Evolutionary conservation across 2,329 filamentous ascomycete genomes (phyloP), one percentile per base, ranked within the genome.

Genomic region (Calonectria pseudoreteaudii): DNA sequence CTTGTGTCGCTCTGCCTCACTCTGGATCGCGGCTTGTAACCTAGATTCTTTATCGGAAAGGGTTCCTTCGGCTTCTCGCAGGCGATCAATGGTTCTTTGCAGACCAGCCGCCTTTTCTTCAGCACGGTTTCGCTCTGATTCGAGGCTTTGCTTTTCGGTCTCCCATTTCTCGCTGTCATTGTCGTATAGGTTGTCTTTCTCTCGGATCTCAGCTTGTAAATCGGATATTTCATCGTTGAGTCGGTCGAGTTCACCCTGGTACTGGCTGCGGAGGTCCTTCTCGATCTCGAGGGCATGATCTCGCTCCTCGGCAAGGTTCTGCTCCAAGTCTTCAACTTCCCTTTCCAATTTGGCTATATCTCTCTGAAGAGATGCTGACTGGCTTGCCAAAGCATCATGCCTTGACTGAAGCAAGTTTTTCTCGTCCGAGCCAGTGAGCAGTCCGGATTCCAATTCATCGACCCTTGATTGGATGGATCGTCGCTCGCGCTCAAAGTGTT

Each of bases 131-230:
- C 91, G 91, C 78, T 94, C 92, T 1, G 91, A 88, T 78, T 94
- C 90, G 1, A 95, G 85, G 50, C 89, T 90, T 41, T 91, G 90
- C 79, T 89, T 80, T 49, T 93, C 91, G 10, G 89, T 90, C 68
- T 94, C 92, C 93, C 93, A 95, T 78, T 92, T 91, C 75, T 95
- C 93, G 82, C 90, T 91, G 79, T 94, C 92, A 71, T 93, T 91
- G 72, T 93, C 92, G 84, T 93, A 93, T 47, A 93, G 87, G 62
- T 92, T 93, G 78, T 94, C 92, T 76, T 92, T 94, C 77, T 94
- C 91, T 76, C 91, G 90, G 38, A 94, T 88, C 75, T 93, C 90
- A 26, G 91, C 89, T 72, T 93, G 91, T 6, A 94, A 86, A 68
- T 89, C 87, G 67, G 90, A 91, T 28, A 93, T 91, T 83, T 94